phyloP scores from a whole-genome alignment of 768 basidiomycete species.

The Scleroderma citrinum region DNA sequence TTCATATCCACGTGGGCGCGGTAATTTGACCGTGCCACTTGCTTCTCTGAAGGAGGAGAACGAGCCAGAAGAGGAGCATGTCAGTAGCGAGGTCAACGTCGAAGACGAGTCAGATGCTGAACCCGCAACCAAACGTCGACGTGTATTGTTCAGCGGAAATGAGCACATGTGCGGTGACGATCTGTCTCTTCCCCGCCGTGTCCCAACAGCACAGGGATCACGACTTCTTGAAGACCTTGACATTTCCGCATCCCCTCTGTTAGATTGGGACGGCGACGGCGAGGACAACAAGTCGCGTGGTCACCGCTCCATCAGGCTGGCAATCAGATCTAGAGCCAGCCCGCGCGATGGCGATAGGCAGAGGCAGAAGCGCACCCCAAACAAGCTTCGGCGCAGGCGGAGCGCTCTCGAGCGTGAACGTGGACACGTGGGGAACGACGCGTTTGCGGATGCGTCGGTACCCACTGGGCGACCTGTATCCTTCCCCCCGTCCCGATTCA shows the following conservation, averaged over 20 bases:
- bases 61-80: slow-evolving; percentile 18
- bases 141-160: slow-evolving; percentile 1
- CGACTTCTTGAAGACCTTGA: slow-evolving; percentile 23
- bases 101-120: slow-evolving; percentile 2
- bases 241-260: slow-evolving; percentile 19
- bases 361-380: not conserved
- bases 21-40: slow-evolving; percentile 8
- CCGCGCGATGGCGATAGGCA: not conserved
- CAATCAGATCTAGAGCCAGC: not conserved
- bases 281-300: not conserved
- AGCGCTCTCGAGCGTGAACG: slow-evolving; percentile 10
- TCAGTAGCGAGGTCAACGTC: slow-evolving; percentile 6
- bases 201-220: slow-evolving; percentile 8
- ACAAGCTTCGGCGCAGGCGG: slow-evolving; percentile 12
- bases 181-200: not conserved
- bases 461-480: not conserved
- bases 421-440: slow-evolving; percentile 12
- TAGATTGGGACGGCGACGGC: slow-evolving; percentile 5
- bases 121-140: slow-evolving; percentile 20
- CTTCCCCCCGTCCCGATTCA: not conserved
- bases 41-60: slow-evolving; percentile 24
- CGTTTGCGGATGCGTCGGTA: not conserved
- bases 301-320: not conserved
- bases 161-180: not conserved
- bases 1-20: slow-evolving; percentile 5